Evolutionary conservation across 108 stramenopile genomes (phyloP), one percentile per base, ranked within the genome.

Genomic region (Cyclostephanos invisitatus): DNA sequence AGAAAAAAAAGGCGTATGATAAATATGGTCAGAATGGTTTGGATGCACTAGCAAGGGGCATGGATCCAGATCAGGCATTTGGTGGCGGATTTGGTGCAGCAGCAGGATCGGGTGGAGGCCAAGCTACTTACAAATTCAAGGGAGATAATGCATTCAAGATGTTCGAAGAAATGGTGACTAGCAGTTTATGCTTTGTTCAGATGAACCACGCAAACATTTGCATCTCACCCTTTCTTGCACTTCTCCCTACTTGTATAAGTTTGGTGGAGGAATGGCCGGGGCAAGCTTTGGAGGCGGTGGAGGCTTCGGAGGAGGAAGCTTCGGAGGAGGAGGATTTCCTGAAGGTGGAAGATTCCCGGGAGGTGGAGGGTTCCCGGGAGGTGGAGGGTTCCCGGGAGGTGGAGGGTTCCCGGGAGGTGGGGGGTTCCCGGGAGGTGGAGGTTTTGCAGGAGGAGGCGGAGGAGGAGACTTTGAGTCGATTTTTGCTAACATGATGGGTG

Each of bases 1-100:
- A 95, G 62, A 95, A 95, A 51, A 83, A 87, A 59, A 81, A 90
- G 60, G 78, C 91, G 9, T 95, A 92, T 69, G 94, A 95, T 54
- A 79, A 89, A 51, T 91, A 91, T 68, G 91, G 94, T 0, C 86
- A 92, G 56, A 75, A 85, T 64, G 93, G 93, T 44, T 57, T 95
- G 28, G 89, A 89, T 73, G 86, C 82, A 47, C 62, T 74, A 40
- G 90, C 87, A 50, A 73, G 75, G 40, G 93, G 89, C 32, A 68
- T 82, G 40, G 87, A 93, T 87, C 92, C 92, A 7, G 76, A 83
- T 49, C 67, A 68, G 40, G 83, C 53, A 5, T 54, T 54, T 54
- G 53, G 53, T 54, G 53, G 58, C 15, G 56, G 56, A 32, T 44
- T 44, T 28, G 22, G 37, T 24, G 70, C 40, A 22, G 70, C 40